These are phyloP conservation scores for Fistulinella prunicolor DNA, from an alignment of 768 basidiomycete species.

Conservation along the genomic window DNA sequence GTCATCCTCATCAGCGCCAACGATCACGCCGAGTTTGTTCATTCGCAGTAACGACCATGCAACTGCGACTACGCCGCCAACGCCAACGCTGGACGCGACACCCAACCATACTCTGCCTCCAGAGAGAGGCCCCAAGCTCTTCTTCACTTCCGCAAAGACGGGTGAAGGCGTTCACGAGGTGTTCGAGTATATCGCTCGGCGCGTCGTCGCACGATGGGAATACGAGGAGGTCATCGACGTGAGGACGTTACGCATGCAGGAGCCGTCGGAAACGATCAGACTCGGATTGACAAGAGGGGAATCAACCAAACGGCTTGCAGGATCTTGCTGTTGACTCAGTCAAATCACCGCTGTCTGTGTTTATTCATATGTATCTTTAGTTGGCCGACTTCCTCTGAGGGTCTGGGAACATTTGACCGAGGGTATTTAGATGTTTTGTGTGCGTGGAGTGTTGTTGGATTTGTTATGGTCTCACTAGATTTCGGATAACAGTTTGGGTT, in stretches of 20 bases:
- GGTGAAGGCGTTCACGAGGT: slow-evolving; percentile 68
- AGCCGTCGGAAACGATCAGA: slow-evolving; percentile 38
- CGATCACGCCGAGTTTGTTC: slow-evolving; percentile 61
- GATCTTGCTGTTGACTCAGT: slow-evolving; percentile 19
- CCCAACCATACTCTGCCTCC: slow-evolving; percentile 24
- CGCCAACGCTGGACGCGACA: slow-evolving; percentile 18
- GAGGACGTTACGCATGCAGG: slow-evolving; percentile 39
- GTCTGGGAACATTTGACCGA: neutral
- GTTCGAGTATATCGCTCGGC: slow-evolving; percentile 70
- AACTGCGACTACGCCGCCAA: slow-evolving; percentile 11
- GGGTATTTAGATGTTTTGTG: too few species aligned
- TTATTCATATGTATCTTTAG: slow-evolving; percentile 22
- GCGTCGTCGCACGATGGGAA: slow-evolving; percentile 64
- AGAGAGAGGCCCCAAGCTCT: slow-evolving; percentile 59
- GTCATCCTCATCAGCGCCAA: slow-evolving; percentile 41
- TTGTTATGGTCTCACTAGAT: too few species aligned
- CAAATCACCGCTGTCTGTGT: slow-evolving; percentile 2
- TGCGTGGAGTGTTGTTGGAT: too few species aligned
- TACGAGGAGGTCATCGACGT: slow-evolving; percentile 59
- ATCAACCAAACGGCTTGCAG: slow-evolving; percentile 4
- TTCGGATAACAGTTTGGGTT: too few species aligned
- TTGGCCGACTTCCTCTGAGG: neutral
- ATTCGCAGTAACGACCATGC: slow-evolving; percentile 30
- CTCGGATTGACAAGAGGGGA: slow-evolving; percentile 25
- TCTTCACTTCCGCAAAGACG: slow-evolving; percentile 78